A percentile compares a stretch with the other conserved stretches of the same genome.
Evolutionary conservation across 1,284 basidiomycete genomes (phyloP).

Genomic region (Veloporphyrellus conicus): DNA sequence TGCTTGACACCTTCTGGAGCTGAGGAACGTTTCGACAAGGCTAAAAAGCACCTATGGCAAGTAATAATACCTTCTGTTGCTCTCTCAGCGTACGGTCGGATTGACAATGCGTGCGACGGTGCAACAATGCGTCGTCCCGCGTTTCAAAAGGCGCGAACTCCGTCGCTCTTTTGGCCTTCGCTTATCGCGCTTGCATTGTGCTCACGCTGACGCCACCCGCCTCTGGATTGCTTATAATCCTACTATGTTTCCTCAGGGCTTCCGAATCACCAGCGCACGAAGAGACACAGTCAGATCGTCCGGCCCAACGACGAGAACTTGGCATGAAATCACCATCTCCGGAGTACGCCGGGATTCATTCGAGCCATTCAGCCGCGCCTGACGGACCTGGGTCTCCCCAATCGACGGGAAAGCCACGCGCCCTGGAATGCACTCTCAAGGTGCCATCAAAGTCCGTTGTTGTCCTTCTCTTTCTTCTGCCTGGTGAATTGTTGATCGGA

Average conservation of each 20-base stretch:
- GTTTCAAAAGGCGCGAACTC: conserved; percentile 17
- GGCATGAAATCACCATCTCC: conserved; percentile 20
- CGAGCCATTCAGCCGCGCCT: conserved; percentile 18
- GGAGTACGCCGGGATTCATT: conserved; percentile 19
- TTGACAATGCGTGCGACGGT: conserved; percentile 10
- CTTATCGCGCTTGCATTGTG: conserved; percentile 22
- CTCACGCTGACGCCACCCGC: conserved; percentile 34
- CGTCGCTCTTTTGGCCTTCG: conserved; percentile 18
- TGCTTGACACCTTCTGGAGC: conserved; percentile 17
- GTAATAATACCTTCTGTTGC: conserved; percentile 14
- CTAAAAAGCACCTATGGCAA: conserved; percentile 36
- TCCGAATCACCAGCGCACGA: conserved; percentile 29
- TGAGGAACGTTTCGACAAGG: conserved; percentile 36
- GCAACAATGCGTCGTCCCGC: conserved; percentile 10
- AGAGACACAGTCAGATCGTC: conserved; percentile 19
- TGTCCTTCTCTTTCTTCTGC: conserved; percentile 4
- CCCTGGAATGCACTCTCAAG: conserved; percentile 23
- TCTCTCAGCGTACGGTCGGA: conserved; percentile 6
- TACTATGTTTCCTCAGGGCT: conserved; percentile 25
- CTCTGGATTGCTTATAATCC: conserved; percentile 20
- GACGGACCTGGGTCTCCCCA: conserved; percentile 21
- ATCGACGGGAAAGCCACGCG: conserved; percentile 19
- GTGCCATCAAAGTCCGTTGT: conserved; percentile 27
- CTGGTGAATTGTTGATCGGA: conserved; percentile 25
- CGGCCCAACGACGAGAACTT: conserved; percentile 11